Percentiles rank a stretch among this genome's conserved stretches.
Conservation (phyloP, 768 basidiomycete genomes). For the Amylocystis lapponica region DNA sequence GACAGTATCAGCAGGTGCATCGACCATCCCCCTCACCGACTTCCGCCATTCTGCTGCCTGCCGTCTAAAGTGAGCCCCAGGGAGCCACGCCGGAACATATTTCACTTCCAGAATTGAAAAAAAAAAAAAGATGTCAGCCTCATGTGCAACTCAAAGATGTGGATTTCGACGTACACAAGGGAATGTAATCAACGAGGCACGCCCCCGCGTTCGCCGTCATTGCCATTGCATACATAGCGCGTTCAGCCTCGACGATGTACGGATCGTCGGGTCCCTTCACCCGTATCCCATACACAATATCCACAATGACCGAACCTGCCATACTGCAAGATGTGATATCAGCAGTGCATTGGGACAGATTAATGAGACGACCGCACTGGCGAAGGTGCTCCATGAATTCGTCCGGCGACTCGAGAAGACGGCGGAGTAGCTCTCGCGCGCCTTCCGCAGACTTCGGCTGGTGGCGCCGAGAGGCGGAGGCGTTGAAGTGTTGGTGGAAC, state of each 20-base stretch:
- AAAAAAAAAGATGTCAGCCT: no score
- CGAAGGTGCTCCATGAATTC: slow-evolving; percentile 30
- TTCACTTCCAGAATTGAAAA: no score
- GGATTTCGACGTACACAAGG: slow-evolving; percentile 21
- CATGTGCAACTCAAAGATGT: no score
- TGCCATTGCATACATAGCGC: slow-evolving; percentile 17
- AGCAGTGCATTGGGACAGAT: not conserved
- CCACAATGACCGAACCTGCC: slow-evolving; percentile 25
- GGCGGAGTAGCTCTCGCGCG: slow-evolving; percentile 27
- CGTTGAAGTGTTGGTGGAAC: slow-evolving; percentile 33
- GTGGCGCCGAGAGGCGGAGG: slow-evolving; percentile 26
- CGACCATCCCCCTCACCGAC: slow-evolving; percentile 7
- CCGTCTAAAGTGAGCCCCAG: slow-evolving; percentile 47
- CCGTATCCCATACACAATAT: slow-evolving; percentile 28
- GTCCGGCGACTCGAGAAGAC: slow-evolving; percentile 29
- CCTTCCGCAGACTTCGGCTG: slow-evolving; percentile 27
- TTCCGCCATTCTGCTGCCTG: not conserved
- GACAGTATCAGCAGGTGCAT: slow-evolving; percentile 17
- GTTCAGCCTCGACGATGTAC: slow-evolving; percentile 23
- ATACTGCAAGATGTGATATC: slow-evolving; percentile 24
- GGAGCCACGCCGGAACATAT: slow-evolving; percentile 56
- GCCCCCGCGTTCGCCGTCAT: slow-evolving; percentile 21
- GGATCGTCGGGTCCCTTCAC: slow-evolving; percentile 23
- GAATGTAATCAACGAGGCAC: slow-evolving; percentile 29
- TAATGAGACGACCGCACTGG: slow-evolving; percentile 28